Base-by-base conservation (phyloP, 192 early-diverging fungal genomes). In the Diversispora epigaea region DNA sequence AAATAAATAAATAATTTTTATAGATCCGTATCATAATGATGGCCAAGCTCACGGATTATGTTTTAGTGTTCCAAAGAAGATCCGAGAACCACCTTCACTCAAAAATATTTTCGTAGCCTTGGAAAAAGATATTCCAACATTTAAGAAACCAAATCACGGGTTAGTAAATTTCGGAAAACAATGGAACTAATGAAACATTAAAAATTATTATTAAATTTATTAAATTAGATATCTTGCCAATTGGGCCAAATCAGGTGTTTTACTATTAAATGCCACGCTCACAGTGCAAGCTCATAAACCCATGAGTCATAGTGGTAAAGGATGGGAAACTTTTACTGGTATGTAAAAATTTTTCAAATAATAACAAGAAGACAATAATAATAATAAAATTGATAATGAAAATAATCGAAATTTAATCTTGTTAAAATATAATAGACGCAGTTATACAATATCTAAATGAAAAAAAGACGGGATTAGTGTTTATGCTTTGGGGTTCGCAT, bases 401-500 rank as follows among this genome's bases (percentile, higher is more conserved):
- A 32, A 32, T 19, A 41, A 50, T 61, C 1, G 67, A 41, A 52
- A 6, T 49, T 63, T 69, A 44, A 75, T 12, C 25, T 54, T 39
- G 49, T 32, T n/a, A 39, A 44, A 0, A 32, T 32, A 41, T 44
- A 46, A 21, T 78, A 82, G 94, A 96, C 78, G 85, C 90, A 0
- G 90, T 96, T 21, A 84, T 98, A 47, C 74, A 84, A 21, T 84
- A 92, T 62, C 73, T 98, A 58, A 91, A 90, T 76, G 79, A 85
- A 6, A 80, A 86, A 44, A 79, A 81, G 3, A 60, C 49, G 1
- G 79, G 89, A 56, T 84, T 95, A 7, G 97, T 98, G 56, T 98
- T 98, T 83, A 89, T 98, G 81, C 85, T 98, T 25, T 98, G 97
- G 96, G 97, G 97, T 21, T 77, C 83, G 22, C 89, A 91, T 77